Evolutionary conservation across 108 stramenopile species (phyloP), one percentile per base, ranked within the genome.

Genomic region (Nannochloropsis oceanica): DNA sequence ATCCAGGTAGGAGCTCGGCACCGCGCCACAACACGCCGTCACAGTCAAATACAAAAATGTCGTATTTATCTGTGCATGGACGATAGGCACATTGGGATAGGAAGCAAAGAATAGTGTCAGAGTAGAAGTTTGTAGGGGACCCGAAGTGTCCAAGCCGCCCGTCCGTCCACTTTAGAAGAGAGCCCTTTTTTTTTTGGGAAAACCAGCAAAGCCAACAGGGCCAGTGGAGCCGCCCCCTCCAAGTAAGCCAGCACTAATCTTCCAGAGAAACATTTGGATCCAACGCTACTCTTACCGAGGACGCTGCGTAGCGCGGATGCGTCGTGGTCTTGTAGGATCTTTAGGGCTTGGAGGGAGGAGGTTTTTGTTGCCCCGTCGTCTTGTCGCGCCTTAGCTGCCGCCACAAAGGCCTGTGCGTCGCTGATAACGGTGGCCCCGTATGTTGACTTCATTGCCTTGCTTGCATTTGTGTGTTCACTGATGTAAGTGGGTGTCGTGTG

Each of bases 1-100:
- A 93, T 25, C 86, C 90, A 25, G 94, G 94, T 82, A 92, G 91
- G 26, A 88, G 86, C 85, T 93, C 91, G 11, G 87, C 84, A 0
- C 94, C 93, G 85, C 94, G 89, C 86, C 94, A 95, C 43, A 95
- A 84, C 7, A 94, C 94, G 26, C 95, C 95, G 80, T 95, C 95
- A 84, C 94, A 94, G 88, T 95, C 95, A 82, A 95, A 94, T 44
- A 95, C 83, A 82, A 94, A 90, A 73, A 10, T 73, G 59, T 73
- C 59, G n/a, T 73, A 73, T 22, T 22, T 44, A 44, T 82, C 81
- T 82, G 81, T 82, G 18, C 22, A 11, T 82, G 34, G 34, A 34
- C 34, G 34, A 5, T 34, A 5, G 34, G 5, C 34, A 34, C 5
- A 5, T 34, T 3, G 34, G 34, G 34, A 34, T 5, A 34, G 34